Conservation (phyloP, 2,329 filamentous ascomycete genomes). For the Alternaria sp. region DNA sequence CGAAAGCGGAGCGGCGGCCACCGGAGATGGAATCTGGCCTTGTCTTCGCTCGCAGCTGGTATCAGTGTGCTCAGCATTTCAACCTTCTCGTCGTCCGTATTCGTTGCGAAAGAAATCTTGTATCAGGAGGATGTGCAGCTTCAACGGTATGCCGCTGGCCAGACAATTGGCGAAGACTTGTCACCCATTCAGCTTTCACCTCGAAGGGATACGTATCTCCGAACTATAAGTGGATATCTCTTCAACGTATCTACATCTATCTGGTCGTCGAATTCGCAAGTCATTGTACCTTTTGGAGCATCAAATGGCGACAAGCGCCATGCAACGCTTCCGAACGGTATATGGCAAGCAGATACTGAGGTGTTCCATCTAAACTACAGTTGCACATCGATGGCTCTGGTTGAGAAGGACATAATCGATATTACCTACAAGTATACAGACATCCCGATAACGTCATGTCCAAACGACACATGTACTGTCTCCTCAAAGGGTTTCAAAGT, state of each 20-base stretch:
- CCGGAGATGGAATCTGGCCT: not conserved
- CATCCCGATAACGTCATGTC: not conserved
- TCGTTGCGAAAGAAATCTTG: not conserved
- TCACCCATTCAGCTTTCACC: not conserved
- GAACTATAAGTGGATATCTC: not conserved
- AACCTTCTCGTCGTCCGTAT: not conserved
- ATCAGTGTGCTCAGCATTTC: not conserved
- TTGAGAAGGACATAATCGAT: not conserved
- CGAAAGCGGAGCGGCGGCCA: not conserved
- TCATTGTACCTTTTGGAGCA: not conserved
- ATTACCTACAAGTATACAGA: not conserved
- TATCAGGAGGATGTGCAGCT: not conserved
- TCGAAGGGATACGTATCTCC: not conserved
- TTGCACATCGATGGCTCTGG: not conserved
- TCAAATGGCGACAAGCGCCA: not conserved
- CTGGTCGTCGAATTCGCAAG: not conserved
- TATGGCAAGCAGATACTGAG: not conserved
- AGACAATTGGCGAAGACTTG: not conserved
- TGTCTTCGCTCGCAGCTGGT: not conserved
- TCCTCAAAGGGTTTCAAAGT: not conserved
- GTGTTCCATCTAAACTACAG: not conserved
- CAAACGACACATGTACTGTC: not conserved
- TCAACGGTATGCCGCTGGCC: not conserved
- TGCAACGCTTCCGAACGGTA: not conserved
- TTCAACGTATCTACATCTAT: not conserved